phyloP scores from a whole-genome alignment of 805 yeast species.

The Candida morakotiae region DNA sequence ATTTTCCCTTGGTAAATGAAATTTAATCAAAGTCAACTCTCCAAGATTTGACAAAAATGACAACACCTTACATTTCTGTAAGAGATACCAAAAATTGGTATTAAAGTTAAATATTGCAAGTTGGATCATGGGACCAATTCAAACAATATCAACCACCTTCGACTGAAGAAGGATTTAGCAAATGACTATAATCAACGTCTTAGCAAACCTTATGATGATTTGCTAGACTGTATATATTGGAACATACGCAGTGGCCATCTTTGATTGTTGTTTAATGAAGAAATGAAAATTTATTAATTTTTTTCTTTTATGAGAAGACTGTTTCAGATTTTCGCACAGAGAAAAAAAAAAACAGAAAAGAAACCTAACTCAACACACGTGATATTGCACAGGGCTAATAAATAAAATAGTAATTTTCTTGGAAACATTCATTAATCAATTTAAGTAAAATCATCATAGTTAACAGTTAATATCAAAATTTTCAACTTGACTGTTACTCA shows the following conservation, averaged over 20 bases:
- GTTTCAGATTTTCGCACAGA: background rate
- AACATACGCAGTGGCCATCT: conserved; percentile 6
- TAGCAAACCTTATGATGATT: background rate
- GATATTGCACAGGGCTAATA: background rate
- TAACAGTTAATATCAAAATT: no score
- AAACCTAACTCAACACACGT: conserved; percentile 1
- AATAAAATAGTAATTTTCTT: no score
- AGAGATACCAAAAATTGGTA: conserved; percentile 11
- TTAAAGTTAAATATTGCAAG: conserved; percentile 8
- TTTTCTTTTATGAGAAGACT: background rate
- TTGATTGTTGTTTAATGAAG: conserved; percentile 2
- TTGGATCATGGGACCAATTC: background rate
- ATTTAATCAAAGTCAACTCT: conserved; percentile 10
- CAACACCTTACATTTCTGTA: conserved; percentile 11
- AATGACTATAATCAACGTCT: conserved; percentile 5
- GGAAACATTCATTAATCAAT: no score
- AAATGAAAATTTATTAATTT: background rate
- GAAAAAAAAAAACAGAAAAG: background rate
- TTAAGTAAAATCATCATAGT: no score
- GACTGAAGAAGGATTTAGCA: conserved; percentile 4
- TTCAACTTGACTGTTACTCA: no score
- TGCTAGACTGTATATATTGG: conserved; percentile 3
- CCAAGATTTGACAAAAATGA: conserved; percentile 12
- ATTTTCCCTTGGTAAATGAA: conserved; percentile 30
- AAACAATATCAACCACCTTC: conserved; percentile 8